These are phyloP conservation scores for Microstegium vimineum DNA, from an alignment of 176 grass and related monocot species.

Conservation along the genomic window DNA sequence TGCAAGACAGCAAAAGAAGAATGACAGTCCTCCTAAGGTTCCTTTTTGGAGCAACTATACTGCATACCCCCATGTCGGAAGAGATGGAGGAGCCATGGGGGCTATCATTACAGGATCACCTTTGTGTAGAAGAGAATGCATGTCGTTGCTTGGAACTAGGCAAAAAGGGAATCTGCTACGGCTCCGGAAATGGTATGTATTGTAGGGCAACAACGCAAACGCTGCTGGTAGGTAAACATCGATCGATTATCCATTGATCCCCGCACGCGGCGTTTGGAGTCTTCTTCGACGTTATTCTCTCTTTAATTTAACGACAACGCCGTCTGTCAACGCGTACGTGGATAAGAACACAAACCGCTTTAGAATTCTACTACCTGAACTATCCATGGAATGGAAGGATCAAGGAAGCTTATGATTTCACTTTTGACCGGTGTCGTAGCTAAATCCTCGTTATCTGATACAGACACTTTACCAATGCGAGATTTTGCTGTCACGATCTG, in stretches of 20 bases:
- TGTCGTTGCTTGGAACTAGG: background rate
- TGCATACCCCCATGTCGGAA: background rate
- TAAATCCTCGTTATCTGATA: background rate
- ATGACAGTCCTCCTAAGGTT: background rate
- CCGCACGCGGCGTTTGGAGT: background rate
- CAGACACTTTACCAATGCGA: slow-evolving; percentile 19
- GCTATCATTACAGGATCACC: slow-evolving; percentile 7
- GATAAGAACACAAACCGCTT: background rate
- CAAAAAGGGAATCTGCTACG: background rate
- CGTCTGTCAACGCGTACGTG: background rate
- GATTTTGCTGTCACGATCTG: slow-evolving; percentile 10
- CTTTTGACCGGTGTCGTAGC: slow-evolving; percentile 9
- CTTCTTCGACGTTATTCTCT: background rate
- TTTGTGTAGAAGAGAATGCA: slow-evolving; percentile 19
- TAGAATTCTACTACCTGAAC: background rate
- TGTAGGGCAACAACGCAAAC: background rate
- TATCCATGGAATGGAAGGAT: background rate
- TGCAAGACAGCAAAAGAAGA: background rate
- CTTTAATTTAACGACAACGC: background rate
- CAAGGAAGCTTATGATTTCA: slow-evolving; percentile 13
- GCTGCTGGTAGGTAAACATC: background rate
- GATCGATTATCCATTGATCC: slow-evolving; percentile 5
- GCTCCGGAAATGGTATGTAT: background rate
- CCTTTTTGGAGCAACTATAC: background rate
- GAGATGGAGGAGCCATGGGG: background rate